Conservation (phyloP, 208 protist genomes). For the Acanthamoeba healyi region DNA sequence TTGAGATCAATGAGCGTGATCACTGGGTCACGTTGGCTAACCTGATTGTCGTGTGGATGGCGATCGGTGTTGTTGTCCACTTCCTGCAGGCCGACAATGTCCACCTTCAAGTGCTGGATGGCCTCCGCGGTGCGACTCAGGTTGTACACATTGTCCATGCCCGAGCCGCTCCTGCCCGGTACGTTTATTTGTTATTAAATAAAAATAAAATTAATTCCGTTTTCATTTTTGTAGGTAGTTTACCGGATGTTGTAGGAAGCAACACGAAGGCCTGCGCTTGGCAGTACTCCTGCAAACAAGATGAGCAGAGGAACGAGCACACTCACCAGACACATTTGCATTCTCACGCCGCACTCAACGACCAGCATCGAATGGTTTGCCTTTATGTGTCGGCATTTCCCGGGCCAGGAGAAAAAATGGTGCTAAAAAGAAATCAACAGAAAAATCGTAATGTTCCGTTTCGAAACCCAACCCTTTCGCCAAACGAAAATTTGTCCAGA, state of each 20-base stretch:
- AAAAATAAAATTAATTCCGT: too few species aligned
- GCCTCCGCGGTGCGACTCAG: constrained; percentile 41
- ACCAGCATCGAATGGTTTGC: too few species aligned
- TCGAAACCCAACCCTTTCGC: too few species aligned
- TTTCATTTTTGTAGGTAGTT: neutral
- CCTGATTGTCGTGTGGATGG: constrained; percentile 46
- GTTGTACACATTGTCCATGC: constrained; percentile 59
- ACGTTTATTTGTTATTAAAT: too few species aligned
- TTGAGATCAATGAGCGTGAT: too few species aligned
- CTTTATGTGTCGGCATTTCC: neutral
- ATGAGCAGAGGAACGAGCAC: neutral
- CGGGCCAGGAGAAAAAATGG: too few species aligned
- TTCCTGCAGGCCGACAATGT: constrained; percentile 41
- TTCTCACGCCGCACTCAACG: too few species aligned
- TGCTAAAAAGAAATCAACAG: too few species aligned
- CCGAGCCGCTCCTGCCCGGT: neutral
- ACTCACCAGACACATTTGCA: too few species aligned
- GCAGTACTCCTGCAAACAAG: neutral
- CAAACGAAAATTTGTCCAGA: too few species aligned
- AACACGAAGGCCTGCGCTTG: neutral
- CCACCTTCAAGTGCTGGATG: neutral
- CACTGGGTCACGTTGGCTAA: neutral
- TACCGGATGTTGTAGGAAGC: constrained; percentile 12
- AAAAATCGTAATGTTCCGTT: too few species aligned
- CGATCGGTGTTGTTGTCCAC: constrained; percentile 40